A percentile compares a stretch with the other conserved stretches of the same genome.
Conservation (phyloP, 2,329 filamentous ascomycete species). For the Bipolaris victoriae region DNA sequence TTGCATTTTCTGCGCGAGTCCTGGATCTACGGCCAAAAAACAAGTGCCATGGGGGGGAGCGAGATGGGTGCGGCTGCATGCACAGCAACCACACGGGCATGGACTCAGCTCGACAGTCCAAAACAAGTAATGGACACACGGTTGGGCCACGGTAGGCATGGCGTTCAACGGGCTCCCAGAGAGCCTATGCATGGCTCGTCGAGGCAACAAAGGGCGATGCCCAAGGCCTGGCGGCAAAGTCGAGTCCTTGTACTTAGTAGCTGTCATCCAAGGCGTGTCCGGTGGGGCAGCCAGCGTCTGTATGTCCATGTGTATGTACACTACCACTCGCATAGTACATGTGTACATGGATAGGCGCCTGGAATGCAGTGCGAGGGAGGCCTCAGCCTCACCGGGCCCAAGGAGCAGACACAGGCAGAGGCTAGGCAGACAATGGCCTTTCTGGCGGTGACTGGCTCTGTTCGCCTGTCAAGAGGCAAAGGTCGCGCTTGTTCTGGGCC, state of each 20-base stretch:
- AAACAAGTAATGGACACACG: neutral
- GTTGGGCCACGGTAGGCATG: neutral
- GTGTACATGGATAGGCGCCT: no score
- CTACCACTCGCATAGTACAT: neutral
- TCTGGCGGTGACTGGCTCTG: constrained; percentile 18
- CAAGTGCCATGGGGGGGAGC: neutral
- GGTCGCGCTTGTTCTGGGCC: constrained; percentile 33
- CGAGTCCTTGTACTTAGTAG: constrained; percentile 19
- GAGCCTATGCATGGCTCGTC: neutral
- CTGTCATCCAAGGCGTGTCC: constrained; percentile 22
- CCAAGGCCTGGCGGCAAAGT: constrained; percentile 13
- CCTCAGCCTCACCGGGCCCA: neutral
- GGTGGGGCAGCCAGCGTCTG: constrained; percentile 26
- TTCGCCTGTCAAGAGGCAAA: constrained; percentile 20
- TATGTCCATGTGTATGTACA: neutral
- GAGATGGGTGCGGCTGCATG: neutral
- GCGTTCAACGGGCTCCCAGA: neutral
- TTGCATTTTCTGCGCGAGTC: neutral
- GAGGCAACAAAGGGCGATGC: constrained; percentile 6
- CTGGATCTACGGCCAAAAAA: neutral
- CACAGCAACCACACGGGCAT: neutral
- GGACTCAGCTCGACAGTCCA: neutral
- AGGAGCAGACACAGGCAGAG: constrained; percentile 3
- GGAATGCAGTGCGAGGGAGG: neutral
- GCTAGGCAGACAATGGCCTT: constrained; percentile 7